Conservation (phyloP, 2,329 filamentous ascomycete species). For the Neoscytalidium dimidiatum region DNA sequence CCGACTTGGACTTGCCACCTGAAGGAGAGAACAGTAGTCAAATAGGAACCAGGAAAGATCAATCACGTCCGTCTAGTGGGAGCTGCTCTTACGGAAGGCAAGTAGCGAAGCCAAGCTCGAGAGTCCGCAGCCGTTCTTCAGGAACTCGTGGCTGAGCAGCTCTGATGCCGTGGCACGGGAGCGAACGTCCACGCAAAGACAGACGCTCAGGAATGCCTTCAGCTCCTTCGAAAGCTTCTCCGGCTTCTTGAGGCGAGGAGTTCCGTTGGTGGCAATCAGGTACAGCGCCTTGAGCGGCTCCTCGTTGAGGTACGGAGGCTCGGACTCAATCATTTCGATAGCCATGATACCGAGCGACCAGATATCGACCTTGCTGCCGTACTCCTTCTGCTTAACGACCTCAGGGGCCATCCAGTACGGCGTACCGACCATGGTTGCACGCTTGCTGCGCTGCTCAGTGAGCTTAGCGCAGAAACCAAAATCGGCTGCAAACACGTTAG, state of each 20-base stretch:
- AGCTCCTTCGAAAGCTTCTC: slow-evolving; percentile 98
- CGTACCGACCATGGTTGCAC: slow-evolving; percentile 98
- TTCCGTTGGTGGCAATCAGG: slow-evolving; percentile 96
- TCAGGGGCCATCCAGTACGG: slow-evolving; percentile 99
- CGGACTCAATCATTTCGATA: slow-evolving; percentile 99
- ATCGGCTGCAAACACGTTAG: slow-evolving; percentile 66
- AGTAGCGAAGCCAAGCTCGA: slow-evolving; percentile 83
- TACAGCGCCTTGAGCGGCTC: slow-evolving; percentile 97
- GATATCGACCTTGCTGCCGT: slow-evolving; percentile 96
- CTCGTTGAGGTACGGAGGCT: slow-evolving; percentile 96
- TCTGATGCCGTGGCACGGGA: slow-evolving; percentile 90
- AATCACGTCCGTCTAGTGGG: slow-evolving; percentile 35
- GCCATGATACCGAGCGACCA: slow-evolving; percentile 99
- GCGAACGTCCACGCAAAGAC: slow-evolving; percentile 94
- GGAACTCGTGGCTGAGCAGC: slow-evolving; percentile 87
- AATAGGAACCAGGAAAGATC: slow-evolving; percentile 14
- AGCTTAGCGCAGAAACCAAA: slow-evolving; percentile 99
- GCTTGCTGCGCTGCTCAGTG: slow-evolving; percentile 94
- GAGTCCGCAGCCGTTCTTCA: slow-evolving; percentile 86
- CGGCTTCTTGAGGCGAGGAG: slow-evolving; percentile 94
- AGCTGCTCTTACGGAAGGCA: slow-evolving; percentile 74
- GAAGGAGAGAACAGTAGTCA: slow-evolving; percentile 8
- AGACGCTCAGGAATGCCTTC: slow-evolving; percentile 95
- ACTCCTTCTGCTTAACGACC: slow-evolving; percentile 99
- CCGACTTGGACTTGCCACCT: not conserved